A percentile compares a stretch with the other conserved stretches of the same genome.
These are phyloP conservation scores for Anthracocystis panici-leucophaei DNA, from an alignment of 1,284 basidiomycete species.

Conservation along the genomic window DNA sequence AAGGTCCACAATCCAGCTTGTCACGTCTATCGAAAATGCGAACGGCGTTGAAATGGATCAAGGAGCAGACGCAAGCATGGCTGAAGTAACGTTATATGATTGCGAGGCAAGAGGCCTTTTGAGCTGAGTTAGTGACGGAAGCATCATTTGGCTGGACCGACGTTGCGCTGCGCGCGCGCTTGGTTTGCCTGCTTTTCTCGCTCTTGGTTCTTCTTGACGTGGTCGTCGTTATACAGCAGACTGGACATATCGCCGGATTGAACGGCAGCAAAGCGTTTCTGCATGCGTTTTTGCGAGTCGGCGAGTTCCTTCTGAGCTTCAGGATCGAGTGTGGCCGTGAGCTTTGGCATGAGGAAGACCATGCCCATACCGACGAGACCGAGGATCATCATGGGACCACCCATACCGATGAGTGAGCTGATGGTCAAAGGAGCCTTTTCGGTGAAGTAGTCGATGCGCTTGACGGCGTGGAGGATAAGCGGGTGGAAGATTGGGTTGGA, in stretches of 20 bases:
- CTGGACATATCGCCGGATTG: constrained; percentile 52
- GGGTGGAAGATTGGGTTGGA: constrained; percentile 42
- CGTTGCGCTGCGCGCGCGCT: constrained; percentile 24
- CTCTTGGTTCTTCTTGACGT: constrained; percentile 24
- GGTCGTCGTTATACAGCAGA: constrained; percentile 45
- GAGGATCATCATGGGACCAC: constrained; percentile 50
- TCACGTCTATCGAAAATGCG: too few species aligned
- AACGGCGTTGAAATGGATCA: too few species aligned
- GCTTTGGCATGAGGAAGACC: constrained; percentile 44
- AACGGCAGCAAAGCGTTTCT: constrained; percentile 51
- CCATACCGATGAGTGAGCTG: constrained; percentile 45
- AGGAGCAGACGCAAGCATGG: too few species aligned
- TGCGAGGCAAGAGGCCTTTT: too few species aligned
- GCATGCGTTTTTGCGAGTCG: constrained; percentile 46
- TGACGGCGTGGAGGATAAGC: constrained; percentile 43
- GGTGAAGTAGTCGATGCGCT: constrained; percentile 46
- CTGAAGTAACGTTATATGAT: too few species aligned
- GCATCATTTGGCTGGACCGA: constrained; percentile 21
- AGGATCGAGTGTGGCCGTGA: constrained; percentile 47
- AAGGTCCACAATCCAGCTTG: too few species aligned
- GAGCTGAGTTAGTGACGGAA: too few species aligned
- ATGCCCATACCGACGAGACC: constrained; percentile 41
- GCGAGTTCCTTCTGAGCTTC: constrained; percentile 53
- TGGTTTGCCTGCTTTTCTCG: constrained; percentile 23
- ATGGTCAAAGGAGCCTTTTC: constrained; percentile 44